Evolutionary conservation across 768 basidiomycete genomes (phyloP).

Genomic region (Gelatoporia subvermispora): DNA sequence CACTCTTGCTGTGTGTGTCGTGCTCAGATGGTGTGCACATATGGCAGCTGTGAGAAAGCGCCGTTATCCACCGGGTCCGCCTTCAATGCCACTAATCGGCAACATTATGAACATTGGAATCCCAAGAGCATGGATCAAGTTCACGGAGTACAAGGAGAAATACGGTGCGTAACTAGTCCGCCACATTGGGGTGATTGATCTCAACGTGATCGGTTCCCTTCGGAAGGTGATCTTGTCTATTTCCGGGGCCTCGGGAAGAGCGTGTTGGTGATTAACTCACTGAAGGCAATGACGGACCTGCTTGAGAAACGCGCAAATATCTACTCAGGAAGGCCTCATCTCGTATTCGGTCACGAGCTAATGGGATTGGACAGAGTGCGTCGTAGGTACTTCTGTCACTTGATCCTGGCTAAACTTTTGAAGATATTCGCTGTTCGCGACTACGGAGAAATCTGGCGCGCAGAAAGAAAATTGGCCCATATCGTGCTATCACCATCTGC

Average conservation of each 20-base stretch:
- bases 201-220: neutral
- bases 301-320: conserved; percentile 27
- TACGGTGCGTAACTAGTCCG: conserved; percentile 7
- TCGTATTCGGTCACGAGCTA: too few relatives aligned
- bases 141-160: conserved; percentile 5
- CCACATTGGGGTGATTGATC: neutral
- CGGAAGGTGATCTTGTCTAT: conserved; percentile 26
- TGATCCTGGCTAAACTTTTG: too few relatives aligned
- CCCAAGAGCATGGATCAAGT: conserved; percentile 4
- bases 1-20: too few relatives aligned
- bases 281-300: conserved; percentile 28
- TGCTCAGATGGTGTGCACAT: too few relatives aligned
- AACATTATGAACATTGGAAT: conserved; percentile 9
- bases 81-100: conserved; percentile 6
- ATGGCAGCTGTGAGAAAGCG: too few relatives aligned
- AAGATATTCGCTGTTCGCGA: conserved; percentile 20
- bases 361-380: too few relatives aligned
- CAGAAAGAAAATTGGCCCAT: conserved; percentile 26
- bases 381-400: too few relatives aligned
- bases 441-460: conserved; percentile 18
- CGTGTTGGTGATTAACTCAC: conserved; percentile 28
- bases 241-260: conserved; percentile 22
- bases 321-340: conserved; percentile 24
- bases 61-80: conserved; percentile 13
- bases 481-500: conserved; percentile 24